These are phyloP conservation scores for Haplosporangium sp. DNA, from an alignment of 371 early-diverging fungal genomes.

Conservation along the genomic window DNA sequence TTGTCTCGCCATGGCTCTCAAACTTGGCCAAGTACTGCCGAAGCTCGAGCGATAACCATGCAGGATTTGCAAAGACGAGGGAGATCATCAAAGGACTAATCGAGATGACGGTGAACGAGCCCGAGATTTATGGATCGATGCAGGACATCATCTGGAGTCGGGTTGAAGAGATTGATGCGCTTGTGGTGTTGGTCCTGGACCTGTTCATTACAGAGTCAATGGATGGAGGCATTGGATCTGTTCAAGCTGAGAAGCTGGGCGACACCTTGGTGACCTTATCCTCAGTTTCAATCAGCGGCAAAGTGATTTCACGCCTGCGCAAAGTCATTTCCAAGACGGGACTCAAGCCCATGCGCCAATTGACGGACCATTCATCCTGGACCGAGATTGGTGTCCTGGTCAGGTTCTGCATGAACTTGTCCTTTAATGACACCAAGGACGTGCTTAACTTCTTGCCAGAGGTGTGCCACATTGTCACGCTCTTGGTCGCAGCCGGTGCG, in stretches of 20 bases:
- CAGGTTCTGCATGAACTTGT: constrained; percentile 88
- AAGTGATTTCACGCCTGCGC: constrained; percentile 83
- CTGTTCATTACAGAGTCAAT: constrained; percentile 82
- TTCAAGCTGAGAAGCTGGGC: constrained; percentile 86
- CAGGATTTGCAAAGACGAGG: constrained; percentile 70
- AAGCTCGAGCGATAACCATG: constrained; percentile 61
- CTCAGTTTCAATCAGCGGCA: constrained; percentile 83
- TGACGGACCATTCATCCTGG: constrained; percentile 89
- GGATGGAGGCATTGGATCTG: constrained; percentile 83
- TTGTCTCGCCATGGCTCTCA: constrained; percentile 90
- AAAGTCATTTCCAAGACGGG: constrained; percentile 83
- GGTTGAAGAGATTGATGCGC: constrained; percentile 82
- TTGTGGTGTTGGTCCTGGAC: constrained; percentile 85
- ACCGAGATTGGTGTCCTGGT: constrained; percentile 88
- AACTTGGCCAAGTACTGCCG: constrained; percentile 79
- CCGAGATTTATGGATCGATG: constrained; percentile 86
- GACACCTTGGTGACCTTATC: constrained; percentile 90
- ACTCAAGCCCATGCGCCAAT: constrained; percentile 72
- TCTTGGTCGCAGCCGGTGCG: constrained; percentile 87
- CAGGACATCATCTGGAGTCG: constrained; percentile 90
- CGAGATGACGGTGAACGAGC: constrained; percentile 87
- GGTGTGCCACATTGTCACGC: constrained; percentile 83
- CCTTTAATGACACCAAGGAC: constrained; percentile 87
- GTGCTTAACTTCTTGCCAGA: constrained; percentile 88
- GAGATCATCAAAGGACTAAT: constrained; percentile 83